phyloP scores from a whole-genome alignment of 352 stramenopile genomes.

The Phytophthora capsici region DNA sequence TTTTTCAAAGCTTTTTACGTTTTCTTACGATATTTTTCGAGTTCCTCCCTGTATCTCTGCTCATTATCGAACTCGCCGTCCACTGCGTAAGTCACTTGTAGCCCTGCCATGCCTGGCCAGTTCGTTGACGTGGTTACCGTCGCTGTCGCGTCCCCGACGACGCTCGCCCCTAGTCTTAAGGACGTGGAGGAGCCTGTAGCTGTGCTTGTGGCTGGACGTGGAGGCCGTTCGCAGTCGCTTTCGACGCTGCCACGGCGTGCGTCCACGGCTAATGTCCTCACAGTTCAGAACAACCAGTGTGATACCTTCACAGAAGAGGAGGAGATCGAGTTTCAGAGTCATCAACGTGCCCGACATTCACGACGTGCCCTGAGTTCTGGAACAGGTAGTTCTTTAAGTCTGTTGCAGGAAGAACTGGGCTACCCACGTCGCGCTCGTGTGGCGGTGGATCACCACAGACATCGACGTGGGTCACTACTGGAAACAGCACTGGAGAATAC shows the following conservation, averaged over 20 bases:
- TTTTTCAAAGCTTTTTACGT: conserved; percentile 22
- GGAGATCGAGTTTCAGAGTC: conserved; percentile 30
- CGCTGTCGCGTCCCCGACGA: conserved; percentile 36
- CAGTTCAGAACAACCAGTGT: conserved; percentile 8
- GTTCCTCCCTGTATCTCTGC: conserved; percentile 17
- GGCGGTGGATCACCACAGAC: conserved; percentile 24
- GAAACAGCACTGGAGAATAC: conserved; percentile 41
- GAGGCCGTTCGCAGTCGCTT: conserved; percentile 53
- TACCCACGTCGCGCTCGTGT: conserved; percentile 48
- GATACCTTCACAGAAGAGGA: conserved; percentile 35
- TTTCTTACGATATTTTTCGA: conserved; percentile 32
- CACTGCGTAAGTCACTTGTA: conserved; percentile 12
- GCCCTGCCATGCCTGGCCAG: conserved; percentile 33
- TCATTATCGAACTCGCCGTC: conserved; percentile 42
- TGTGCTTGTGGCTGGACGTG: conserved; percentile 37
- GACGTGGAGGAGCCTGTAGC: conserved; percentile 20
- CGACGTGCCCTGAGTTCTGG: conserved; percentile 70
- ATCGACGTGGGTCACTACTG: conserved; percentile 45
- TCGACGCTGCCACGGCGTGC: conserved; percentile 32
- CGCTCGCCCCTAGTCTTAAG: conserved; percentile 28
- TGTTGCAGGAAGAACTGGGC: conserved; percentile 79
- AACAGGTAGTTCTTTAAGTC: conserved; percentile 49
- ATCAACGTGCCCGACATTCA: conserved; percentile 31
- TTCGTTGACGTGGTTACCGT: conserved; percentile 30
- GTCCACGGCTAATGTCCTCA: conserved; percentile 39